Base-by-base conservation (phyloP, 345 rosid species). In the Gossypium anomalum region DNA sequence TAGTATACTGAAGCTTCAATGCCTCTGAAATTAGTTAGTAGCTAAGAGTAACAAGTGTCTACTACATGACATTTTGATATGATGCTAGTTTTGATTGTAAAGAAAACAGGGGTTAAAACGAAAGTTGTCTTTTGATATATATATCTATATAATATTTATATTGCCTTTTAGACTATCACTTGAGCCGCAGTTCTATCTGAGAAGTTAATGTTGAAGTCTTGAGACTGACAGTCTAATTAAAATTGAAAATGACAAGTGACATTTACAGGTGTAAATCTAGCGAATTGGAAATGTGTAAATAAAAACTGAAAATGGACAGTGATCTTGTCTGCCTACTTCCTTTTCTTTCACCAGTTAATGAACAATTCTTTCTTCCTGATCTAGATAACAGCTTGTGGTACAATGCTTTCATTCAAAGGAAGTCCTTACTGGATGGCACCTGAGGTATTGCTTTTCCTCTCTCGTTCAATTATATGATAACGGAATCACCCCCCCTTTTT, bases 351-450 rank as follows among this genome's bases (percentile, higher is more conserved):
- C 51, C 17, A 27, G 44, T 76, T 45, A 64, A 57, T 45, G 16
- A 38, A 70, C 57, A 41, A 70, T 55, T n/a, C 19, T 66, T 47
- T 80, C 63, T 76, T 74, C 75, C 15, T 81, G 63, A 70, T 75
- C 65, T 87, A 94, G 98, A 92, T 89, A 58, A 84, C 92, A 16
- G 75, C 88, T 48, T 87, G 81, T 77, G 77, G 92, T 67, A 85
- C 97, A 67, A 92, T 92, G 97, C 97, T 94, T 82, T 94, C 98
- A 19, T 94, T 94, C 87, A 92, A 88, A 78, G 98, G 98, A 75
- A 94, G 98, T 84, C 98, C 98, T 57, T 94, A 89, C 75, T 94
- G 98, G 98, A 94, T 94, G 98, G 98, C 98, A 41, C 98, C 98
- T 16, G 98, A 94, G 98, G 98, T 94, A 86, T 38, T 45, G 41